Conservation (phyloP, 306 rosid genomes). For the Dryas octopetala region DNA sequence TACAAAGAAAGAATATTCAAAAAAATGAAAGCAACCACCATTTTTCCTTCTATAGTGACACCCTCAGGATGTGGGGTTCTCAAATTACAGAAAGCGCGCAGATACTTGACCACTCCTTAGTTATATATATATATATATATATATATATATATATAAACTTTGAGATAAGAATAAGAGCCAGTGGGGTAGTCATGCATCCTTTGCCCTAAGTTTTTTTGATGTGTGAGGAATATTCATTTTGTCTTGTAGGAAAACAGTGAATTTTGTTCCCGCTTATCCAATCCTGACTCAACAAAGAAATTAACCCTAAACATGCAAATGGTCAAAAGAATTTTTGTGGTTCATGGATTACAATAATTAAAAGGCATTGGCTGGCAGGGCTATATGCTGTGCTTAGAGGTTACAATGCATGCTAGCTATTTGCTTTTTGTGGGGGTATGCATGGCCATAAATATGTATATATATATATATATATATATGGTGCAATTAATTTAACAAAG, state of each 20-base stretch:
- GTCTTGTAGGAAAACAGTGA: constrained; percentile 47
- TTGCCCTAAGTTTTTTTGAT: constrained; percentile 26
- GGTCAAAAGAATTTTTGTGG: constrained; percentile 42
- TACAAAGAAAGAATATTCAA: constrained; percentile 71
- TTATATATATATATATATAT: constrained; percentile 4
- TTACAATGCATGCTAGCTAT: constrained; percentile 45
- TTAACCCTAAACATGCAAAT: background rate
- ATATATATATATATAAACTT: constrained; percentile 8
- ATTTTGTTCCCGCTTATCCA: constrained; percentile 62
- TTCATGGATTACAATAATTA: constrained; percentile 43
- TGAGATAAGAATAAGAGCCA: constrained; percentile 35
- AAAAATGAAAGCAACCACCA: constrained; percentile 51
- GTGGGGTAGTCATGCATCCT: constrained; percentile 41
- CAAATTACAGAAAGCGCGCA: constrained; percentile 42
- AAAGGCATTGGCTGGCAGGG: constrained; percentile 38
- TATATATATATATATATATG: background rate
- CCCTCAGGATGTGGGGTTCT: constrained; percentile 36
- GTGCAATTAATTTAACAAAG: constrained; percentile 43
- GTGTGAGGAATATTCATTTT: constrained; percentile 66
- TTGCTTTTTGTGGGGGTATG: constrained; percentile 58
- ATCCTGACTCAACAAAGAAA: constrained; percentile 22
- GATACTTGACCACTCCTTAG: constrained; percentile 43
- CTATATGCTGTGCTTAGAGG: constrained; percentile 33
- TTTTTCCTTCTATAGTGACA: constrained; percentile 45
- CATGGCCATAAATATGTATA: background rate